phyloP scores from a whole-genome alignment of 805 yeast genomes.

The Kodamaea laetipori region DNA sequence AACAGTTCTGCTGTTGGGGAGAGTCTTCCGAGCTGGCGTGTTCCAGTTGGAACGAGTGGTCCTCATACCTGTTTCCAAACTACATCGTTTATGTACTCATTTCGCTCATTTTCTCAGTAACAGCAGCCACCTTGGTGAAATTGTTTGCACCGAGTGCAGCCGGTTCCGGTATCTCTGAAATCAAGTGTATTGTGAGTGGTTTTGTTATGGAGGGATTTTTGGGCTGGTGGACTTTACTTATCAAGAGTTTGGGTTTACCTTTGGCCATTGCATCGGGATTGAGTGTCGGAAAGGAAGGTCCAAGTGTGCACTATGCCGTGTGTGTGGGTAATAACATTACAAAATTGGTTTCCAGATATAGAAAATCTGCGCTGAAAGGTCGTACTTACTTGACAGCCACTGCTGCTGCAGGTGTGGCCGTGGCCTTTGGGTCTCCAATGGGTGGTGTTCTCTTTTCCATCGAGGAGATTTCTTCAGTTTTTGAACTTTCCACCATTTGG shows the following conservation, averaged over 20 bases:
- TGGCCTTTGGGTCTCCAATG: conserved; percentile 95
- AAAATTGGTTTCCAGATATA: conserved; percentile 48
- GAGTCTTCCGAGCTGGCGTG: conserved; percentile 40
- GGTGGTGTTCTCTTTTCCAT: conserved; percentile 93
- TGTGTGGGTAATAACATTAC: conserved; percentile 90
- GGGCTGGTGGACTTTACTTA: conserved; percentile 66
- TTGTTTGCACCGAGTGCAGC: conserved; percentile 86
- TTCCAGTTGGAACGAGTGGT: conserved; percentile 71
- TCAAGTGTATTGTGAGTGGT: conserved; percentile 91
- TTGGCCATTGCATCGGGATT: conserved; percentile 91
- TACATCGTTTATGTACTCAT: conserved; percentile 61
- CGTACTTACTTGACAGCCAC: conserved; percentile 81
- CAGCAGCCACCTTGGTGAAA: conserved; percentile 70
- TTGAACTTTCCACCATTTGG: conserved; percentile 82
- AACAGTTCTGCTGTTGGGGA: conserved; percentile 78
- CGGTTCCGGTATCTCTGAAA: conserved; percentile 97
- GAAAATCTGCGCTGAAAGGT: conserved; percentile 46
- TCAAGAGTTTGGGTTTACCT: conserved; percentile 82
- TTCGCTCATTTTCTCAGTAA: conserved; percentile 61
- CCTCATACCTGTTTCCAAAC: conserved; percentile 42
- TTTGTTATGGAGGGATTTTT: conserved; percentile 78
- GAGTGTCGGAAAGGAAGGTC: conserved; percentile 97
- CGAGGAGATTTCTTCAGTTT: conserved; percentile 82
- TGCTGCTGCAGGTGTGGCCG: conserved; percentile 98
- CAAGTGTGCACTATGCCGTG: conserved; percentile 96